phyloP scores from a whole-genome alignment of 352 stramenopile species.

The Globisporangium megalacanthum region DNA sequence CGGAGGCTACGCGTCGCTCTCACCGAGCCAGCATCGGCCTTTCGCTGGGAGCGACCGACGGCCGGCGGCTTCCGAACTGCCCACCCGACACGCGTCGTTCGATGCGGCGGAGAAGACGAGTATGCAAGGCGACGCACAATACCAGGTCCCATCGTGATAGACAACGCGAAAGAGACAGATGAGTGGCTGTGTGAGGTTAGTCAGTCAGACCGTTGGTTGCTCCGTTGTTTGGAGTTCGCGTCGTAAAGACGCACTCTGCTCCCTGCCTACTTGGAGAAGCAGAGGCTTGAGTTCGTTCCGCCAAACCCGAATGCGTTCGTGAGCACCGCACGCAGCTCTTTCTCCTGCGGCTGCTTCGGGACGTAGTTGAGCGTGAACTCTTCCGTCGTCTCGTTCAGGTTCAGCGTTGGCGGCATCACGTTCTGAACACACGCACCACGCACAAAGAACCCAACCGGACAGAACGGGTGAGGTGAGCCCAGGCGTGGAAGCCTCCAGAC shows the following conservation, averaged over 20 bases:
- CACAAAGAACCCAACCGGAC: neutral
- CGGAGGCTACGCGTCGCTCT: slow-evolving; percentile 25
- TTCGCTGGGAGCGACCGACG: slow-evolving; percentile 6
- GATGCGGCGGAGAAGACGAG: slow-evolving; percentile 18
- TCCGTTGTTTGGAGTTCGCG: neutral
- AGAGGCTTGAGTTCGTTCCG: slow-evolving; percentile 91
- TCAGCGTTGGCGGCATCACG: slow-evolving; percentile 92
- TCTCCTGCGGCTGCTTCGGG: slow-evolving; percentile 54
- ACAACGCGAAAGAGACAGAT: neutral
- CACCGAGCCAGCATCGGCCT: slow-evolving; percentile 8
- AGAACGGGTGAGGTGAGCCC: too few species aligned
- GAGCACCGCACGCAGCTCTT: slow-evolving; percentile 74
- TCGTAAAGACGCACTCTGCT: neutral
- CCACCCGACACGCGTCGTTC: slow-evolving; percentile 16
- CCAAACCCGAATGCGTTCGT: slow-evolving; percentile 98
- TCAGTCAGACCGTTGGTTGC: neutral
- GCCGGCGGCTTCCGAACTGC: neutral
- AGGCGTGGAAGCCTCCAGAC: neutral
- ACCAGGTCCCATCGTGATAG: slow-evolving; percentile 26
- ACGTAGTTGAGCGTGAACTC: slow-evolving; percentile 88
- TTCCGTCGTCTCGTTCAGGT: slow-evolving; percentile 78
- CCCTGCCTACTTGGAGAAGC: slow-evolving; percentile 58
- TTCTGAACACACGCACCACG: slow-evolving; percentile 30
- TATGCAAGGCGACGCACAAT: slow-evolving; percentile 13
- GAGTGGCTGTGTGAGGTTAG: neutral